Percentiles rank a stretch among this genome's conserved stretches.
phyloP scores from a whole-genome alignment of 148 eudicot genomes.

The Rhododendron mucronatum region DNA sequence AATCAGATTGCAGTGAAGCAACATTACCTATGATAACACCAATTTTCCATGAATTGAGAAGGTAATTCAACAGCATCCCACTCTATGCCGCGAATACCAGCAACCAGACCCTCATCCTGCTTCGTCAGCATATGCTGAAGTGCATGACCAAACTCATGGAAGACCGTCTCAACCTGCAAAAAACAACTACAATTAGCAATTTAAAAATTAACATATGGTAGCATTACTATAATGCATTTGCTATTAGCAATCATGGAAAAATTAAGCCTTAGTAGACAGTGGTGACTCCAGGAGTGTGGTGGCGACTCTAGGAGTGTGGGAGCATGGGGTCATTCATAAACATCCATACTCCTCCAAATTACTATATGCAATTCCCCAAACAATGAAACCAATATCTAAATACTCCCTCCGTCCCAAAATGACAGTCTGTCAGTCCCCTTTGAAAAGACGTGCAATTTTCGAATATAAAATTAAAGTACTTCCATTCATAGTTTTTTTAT shows the following conservation, averaged over 20 bases:
- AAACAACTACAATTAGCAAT: neutral
- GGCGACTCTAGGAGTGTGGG: neutral
- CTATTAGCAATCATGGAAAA: neutral
- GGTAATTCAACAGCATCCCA: conserved; percentile 99
- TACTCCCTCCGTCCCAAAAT: neutral
- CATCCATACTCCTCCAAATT: neutral
- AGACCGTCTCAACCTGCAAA: conserved; percentile 95
- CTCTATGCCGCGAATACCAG: conserved; percentile 94
- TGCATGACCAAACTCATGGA: conserved; percentile 99
- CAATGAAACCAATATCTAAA: neutral
- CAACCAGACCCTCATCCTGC: conserved; percentile 96
- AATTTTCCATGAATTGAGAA: conserved; percentile 98
- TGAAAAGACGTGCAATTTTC: neutral
- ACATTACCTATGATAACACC: conserved; percentile 94
- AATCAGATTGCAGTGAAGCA: neutral
- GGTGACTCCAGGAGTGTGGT: neutral
- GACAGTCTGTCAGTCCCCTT: neutral
- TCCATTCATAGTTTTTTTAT: too few species aligned
- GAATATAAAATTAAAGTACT: too few species aligned
- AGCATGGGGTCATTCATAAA: neutral
- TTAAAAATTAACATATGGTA: neutral
- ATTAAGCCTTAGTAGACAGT: neutral
- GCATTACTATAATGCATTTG: neutral
- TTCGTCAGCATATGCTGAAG: conserved; percentile 98
- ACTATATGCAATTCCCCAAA: neutral